Percentiles rank a stretch among this genome's conserved stretches.
Evolutionary conservation across 441 rosid species (phyloP).

Genomic region (Croton laevigatus): DNA sequence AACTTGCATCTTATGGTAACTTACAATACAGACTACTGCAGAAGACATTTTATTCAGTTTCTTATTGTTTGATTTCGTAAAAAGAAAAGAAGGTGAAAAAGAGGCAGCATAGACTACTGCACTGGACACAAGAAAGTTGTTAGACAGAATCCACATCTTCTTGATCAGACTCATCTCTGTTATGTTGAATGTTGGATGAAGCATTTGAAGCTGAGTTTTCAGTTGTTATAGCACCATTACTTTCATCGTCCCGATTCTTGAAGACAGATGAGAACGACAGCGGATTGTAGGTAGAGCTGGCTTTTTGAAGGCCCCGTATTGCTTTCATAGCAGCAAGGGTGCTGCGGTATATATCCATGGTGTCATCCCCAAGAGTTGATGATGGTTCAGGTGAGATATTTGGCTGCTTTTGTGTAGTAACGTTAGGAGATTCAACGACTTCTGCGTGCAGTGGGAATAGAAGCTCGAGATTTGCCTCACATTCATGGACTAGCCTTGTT

Average conservation of each 20-base stretch:
- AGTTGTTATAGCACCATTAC: constrained; percentile 57
- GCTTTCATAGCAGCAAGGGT: constrained; percentile 97
- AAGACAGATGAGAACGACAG: constrained; percentile 64
- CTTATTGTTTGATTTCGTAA: background rate
- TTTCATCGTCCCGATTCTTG: constrained; percentile 54
- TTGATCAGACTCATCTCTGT: constrained; percentile 44
- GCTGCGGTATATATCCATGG: constrained; percentile 77
- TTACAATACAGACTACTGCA: background rate
- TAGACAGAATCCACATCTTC: constrained; percentile 40
- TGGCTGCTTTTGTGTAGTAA: constrained; percentile 21
- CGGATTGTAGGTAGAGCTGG: constrained; percentile 89
- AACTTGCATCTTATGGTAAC: background rate
- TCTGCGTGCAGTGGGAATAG: constrained; percentile 86
- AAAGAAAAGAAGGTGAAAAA: background rate
- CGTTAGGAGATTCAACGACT: constrained; percentile 58
- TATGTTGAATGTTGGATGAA: constrained; percentile 22
- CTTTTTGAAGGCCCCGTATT: constrained; percentile 76
- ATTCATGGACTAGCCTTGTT: constrained; percentile 75
- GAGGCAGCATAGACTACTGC: background rate
- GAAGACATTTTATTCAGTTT: constrained; percentile 19
- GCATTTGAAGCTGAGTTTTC: constrained; percentile 68
- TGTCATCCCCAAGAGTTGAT: constrained; percentile 57
- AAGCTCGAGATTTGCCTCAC: constrained; percentile 90
- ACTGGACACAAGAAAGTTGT: background rate
- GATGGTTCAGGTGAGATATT: constrained; percentile 38